These are phyloP conservation scores for Microdochium nivale DNA, from an alignment of 2,329 filamentous ascomycete species.

Conservation along the genomic window DNA sequence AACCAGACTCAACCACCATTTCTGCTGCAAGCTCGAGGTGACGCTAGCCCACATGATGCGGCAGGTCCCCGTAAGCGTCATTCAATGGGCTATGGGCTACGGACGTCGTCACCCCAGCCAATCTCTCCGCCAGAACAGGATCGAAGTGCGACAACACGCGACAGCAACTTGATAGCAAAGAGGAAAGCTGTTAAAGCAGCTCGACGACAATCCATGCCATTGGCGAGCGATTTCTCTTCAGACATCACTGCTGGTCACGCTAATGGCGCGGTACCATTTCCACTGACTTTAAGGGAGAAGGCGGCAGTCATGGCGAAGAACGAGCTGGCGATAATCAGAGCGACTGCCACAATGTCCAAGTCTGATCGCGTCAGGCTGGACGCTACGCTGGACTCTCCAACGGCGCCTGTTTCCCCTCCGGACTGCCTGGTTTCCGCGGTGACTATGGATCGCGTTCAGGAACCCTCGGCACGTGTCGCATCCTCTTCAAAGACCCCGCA, in stretches of 20 bases:
- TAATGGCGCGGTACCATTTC: background rate
- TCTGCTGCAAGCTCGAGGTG: conserved; percentile 4
- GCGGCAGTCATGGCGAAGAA: background rate
- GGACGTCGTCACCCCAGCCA: conserved; percentile 7
- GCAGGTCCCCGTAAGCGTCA: conserved; percentile 10
- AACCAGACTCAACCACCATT: conserved; percentile 24
- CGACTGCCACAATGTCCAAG: background rate
- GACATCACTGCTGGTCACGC: background rate
- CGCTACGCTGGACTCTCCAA: background rate
- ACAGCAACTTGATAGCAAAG: conserved; percentile 1
- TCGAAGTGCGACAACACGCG: background rate
- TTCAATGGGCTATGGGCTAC: conserved; percentile 13
- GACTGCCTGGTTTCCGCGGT: background rate
- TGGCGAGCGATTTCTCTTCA: background rate
- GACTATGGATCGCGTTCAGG: background rate
- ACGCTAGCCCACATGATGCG: conserved; percentile 6
- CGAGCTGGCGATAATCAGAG: background rate
- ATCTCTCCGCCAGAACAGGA: background rate
- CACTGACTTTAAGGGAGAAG: background rate
- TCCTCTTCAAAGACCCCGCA: background rate
- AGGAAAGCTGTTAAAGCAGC: conserved; percentile 5
- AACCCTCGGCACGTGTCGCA: background rate
- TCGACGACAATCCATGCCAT: conserved; percentile 15
- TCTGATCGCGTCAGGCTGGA: background rate
- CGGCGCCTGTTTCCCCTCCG: too few species aligned